These are phyloP conservation scores for Asterella californica DNA, from an alignment of 225 moss, liverwort and hornwort species.

Conservation along the genomic window DNA sequence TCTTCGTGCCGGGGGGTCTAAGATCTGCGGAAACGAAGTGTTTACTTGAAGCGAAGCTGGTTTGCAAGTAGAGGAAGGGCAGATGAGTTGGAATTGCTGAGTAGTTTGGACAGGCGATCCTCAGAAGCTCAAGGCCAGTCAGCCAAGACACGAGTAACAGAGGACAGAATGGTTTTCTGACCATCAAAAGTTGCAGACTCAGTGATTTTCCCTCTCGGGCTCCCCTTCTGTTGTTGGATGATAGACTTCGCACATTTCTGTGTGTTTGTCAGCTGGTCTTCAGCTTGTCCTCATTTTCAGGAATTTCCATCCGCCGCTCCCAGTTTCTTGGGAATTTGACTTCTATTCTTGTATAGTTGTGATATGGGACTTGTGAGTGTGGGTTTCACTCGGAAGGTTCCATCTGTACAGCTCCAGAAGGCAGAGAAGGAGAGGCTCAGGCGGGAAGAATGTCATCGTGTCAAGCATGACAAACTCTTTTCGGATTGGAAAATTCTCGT, in stretches of 20 bases:
- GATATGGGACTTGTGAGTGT: conserved; percentile 21
- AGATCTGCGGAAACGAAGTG: background rate
- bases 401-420: conserved; percentile 14
- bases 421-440: conserved; percentile 45
- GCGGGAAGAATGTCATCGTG: conserved; percentile 74
- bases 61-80: background rate
- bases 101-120: background rate
- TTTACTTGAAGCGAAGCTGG: background rate
- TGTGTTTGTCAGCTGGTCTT: background rate
- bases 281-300: background rate
- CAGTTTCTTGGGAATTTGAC: background rate
- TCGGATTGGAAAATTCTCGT: conserved; percentile 94
- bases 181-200: background rate
- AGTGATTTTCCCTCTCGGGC: background rate
- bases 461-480: conserved; percentile 90
- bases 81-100: background rate
- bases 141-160: background rate
- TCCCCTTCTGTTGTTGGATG: background rate
- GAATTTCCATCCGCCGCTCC: background rate
- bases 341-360: background rate
- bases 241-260: background rate
- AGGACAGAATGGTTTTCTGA: background rate
- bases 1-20: background rate
- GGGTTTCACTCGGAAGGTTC: conserved; percentile 7
- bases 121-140: background rate